Conservation (phyloP, 2,329 filamentous ascomycete species). For the Neurospora crassa region DNA sequence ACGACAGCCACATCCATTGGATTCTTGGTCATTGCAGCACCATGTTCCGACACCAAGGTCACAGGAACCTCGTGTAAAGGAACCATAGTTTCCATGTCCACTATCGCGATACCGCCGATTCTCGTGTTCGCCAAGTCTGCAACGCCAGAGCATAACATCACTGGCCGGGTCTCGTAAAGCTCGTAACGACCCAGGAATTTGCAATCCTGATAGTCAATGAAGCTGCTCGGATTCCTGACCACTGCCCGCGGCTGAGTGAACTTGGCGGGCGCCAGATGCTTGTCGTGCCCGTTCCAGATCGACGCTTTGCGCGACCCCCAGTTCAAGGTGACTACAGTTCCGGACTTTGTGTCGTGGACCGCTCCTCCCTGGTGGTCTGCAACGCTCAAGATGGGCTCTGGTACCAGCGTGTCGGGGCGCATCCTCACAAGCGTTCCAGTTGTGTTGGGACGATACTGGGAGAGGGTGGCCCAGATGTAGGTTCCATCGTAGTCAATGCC, state of each 20-base stretch:
- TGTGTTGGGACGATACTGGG: conserved; percentile 37
- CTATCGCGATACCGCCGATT: conserved; percentile 37
- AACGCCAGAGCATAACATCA: conserved; percentile 40
- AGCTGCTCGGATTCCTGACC: conserved; percentile 31
- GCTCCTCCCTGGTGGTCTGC: conserved; percentile 37
- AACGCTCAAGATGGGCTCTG: conserved; percentile 25
- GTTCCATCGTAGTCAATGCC: conserved; percentile 39
- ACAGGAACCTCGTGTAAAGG: conserved; percentile 37
- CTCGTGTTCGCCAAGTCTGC: conserved; percentile 24
- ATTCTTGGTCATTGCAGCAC: conserved; percentile 35
- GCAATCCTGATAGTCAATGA: conserved; percentile 42
- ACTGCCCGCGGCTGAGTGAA: conserved; percentile 18
- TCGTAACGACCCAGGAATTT: conserved; percentile 34
- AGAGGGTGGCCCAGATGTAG: conserved; percentile 35
- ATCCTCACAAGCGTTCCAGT: conserved; percentile 33
- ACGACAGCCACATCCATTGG: conserved; percentile 36
- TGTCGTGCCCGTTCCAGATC: conserved; percentile 20
- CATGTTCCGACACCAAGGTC: conserved; percentile 28
- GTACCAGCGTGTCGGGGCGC: conserved; percentile 27
- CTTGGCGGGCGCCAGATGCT: conserved; percentile 13
- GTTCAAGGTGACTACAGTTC: conserved; percentile 31
- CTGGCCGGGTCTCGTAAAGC: conserved; percentile 26
- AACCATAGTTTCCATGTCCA: conserved; percentile 34
- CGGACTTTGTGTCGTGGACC: conserved; percentile 29
- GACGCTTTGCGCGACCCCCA: conserved; percentile 36